These are phyloP conservation scores for Termitomyces sp. DNA, from an alignment of 768 basidiomycete genomes.

Conservation along the genomic window DNA sequence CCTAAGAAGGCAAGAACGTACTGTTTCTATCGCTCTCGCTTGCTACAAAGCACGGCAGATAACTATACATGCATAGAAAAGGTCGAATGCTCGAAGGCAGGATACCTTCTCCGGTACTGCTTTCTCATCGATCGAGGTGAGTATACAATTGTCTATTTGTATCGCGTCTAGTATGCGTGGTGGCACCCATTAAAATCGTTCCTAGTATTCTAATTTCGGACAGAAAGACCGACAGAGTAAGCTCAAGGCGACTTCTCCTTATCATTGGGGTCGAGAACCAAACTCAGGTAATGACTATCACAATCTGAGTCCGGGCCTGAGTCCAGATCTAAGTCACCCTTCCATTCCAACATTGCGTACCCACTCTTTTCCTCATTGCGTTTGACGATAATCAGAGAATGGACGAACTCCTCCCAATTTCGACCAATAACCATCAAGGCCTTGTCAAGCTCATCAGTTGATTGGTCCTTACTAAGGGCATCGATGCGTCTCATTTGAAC, in stretches of 20 bases:
- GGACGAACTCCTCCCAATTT: conserved; percentile 6
- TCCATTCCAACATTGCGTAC: conserved; percentile 1
- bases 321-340: not conserved
- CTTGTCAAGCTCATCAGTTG: not conserved
- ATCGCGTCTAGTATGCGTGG: not conserved
- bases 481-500: conserved; percentile 9
- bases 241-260: not conserved
- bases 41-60: not conserved
- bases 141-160: not conserved
- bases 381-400: conserved; percentile 2
- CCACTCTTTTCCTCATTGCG: conserved; percentile 4
- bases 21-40: not conserved
- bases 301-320: not conserved
- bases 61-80: not conserved
- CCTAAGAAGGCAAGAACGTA: not conserved
- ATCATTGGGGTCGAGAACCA: conserved; percentile 2
- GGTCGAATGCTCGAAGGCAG: not conserved
- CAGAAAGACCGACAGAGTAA: not conserved
- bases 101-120: not conserved
- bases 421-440: not conserved
- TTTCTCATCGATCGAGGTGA: not conserved
- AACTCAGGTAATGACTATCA: conserved; percentile 4
- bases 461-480: not conserved
- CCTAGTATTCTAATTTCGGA: not conserved
- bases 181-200: not conserved